A percentile compares a stretch with the other conserved stretches of the same genome.
Evolutionary conservation across 305 asterid species (phyloP).

Genomic region (Fraxinus ornus): DNA sequence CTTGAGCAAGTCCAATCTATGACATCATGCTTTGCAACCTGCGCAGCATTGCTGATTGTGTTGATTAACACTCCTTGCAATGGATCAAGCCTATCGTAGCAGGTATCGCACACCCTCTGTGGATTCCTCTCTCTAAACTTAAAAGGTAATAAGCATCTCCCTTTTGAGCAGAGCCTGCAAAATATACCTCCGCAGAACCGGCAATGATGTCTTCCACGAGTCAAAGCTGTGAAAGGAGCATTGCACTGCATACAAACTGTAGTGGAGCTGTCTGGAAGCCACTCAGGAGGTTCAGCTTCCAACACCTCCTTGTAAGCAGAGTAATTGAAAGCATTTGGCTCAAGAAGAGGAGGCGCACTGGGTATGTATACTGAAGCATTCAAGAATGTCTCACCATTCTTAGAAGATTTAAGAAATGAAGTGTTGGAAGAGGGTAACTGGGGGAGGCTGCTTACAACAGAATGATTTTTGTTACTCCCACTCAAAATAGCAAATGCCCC

Average conservation of each 20-base stretch:
- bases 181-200: constrained; percentile 94
- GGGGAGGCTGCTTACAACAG: constrained; percentile 30
- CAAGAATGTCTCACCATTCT: constrained; percentile 81
- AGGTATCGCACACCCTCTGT: constrained; percentile 93
- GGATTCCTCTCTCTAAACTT: constrained; percentile 94
- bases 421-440: constrained; percentile 62
- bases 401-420: constrained; percentile 81
- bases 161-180: constrained; percentile 89
- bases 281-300: constrained; percentile 97
- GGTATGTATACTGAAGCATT: constrained; percentile 89
- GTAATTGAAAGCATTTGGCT: constrained; percentile 56
- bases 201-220: constrained; percentile 98
- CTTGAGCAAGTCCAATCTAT: constrained; percentile 94
- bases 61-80: constrained; percentile 81
- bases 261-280: constrained; percentile 95
- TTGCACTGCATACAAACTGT: constrained; percentile 84
- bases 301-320: constrained; percentile 73
- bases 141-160: constrained; percentile 79
- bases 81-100: constrained; percentile 97
- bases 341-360: constrained; percentile 96
- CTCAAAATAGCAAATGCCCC: constrained; percentile 77
- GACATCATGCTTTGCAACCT: constrained; percentile 96
- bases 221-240: constrained; percentile 82
- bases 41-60: constrained; percentile 85
- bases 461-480: constrained; percentile 55